Evolutionary conservation across 1,139 yeast genomes (phyloP).

Genomic region (Geotrichum cucujoidarum): DNA sequence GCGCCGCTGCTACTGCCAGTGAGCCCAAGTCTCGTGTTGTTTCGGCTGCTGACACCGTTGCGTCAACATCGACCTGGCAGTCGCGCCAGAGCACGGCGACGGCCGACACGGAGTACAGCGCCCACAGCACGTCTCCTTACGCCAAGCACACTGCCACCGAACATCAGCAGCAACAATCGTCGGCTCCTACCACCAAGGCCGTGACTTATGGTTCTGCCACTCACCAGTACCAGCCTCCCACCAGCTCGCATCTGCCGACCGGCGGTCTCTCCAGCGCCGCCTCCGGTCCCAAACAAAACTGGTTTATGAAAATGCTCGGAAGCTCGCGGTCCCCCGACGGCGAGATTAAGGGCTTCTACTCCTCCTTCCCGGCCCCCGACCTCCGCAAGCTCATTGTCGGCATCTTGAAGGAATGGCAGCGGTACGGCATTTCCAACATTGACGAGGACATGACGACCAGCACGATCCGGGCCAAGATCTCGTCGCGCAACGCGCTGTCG

Average conservation of each 20-base stretch:
- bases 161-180: too few relatives aligned
- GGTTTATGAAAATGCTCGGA: conserved; percentile 39
- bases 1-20: background rate
- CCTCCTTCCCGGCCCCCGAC: conserved; percentile 27
- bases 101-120: background rate
- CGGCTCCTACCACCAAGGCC: background rate
- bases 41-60: conserved; percentile 1
- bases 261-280: background rate
- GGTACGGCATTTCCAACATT: conserved; percentile 35
- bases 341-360: conserved; percentile 25
- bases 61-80: conserved; percentile 1
- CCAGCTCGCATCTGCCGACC: background rate
- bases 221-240: background rate
- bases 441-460: conserved; percentile 26
- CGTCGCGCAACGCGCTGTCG: conserved; percentile 34
- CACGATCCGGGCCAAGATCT: conserved; percentile 34
- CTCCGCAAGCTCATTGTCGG: conserved; percentile 33
- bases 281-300: conserved; percentile 30
- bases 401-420: conserved; percentile 35
- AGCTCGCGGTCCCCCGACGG: conserved; percentile 4
- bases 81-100: background rate
- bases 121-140: background rate
- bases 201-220: background rate
- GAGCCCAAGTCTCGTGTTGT: conserved; percentile 5
- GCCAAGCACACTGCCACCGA: too few relatives aligned